Evolutionary conservation across 805 yeast species (phyloP).

Genomic region (Cyberlindnera xylosilytica): DNA sequence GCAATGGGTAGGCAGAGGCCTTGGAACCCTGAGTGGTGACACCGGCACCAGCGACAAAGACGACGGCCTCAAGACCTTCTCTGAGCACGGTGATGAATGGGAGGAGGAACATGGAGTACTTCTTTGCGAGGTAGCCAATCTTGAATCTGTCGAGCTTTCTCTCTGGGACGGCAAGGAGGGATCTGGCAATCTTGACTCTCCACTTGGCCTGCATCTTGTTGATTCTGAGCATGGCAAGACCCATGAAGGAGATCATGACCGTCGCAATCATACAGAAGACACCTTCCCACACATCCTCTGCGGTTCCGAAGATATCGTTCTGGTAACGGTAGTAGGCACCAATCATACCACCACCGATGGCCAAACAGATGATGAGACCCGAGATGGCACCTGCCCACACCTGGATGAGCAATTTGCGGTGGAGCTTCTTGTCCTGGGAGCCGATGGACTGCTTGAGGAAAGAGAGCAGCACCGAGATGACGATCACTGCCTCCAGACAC

Average conservation of each 20-base stretch:
- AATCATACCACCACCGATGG: slow-evolving; percentile 88
- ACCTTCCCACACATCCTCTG: slow-evolving; percentile 98
- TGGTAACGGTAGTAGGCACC: slow-evolving; percentile 85
- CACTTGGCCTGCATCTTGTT: slow-evolving; percentile 97
- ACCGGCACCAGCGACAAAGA: slow-evolving; percentile 95
- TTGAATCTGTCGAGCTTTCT: slow-evolving; percentile 48
- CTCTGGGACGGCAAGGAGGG: slow-evolving; percentile 61
- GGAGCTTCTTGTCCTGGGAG: slow-evolving; percentile 45
- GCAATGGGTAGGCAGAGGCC: slow-evolving; percentile 85
- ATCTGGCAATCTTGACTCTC: slow-evolving; percentile 90
- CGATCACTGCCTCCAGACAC: slow-evolving; percentile 86
- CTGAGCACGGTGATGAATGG: slow-evolving; percentile 90
- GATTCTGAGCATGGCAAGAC: slow-evolving; percentile 92
- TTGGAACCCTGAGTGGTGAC: slow-evolving; percentile 47
- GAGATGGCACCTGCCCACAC: slow-evolving; percentile 79
- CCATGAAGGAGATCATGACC: slow-evolving; percentile 86
- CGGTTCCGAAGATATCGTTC: slow-evolving; percentile 76
- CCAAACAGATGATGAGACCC: slow-evolving; percentile 78
- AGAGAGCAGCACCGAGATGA: slow-evolving; percentile 87
- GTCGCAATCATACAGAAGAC: slow-evolving; percentile 88
- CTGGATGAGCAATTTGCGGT: slow-evolving; percentile 65
- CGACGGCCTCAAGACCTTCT: slow-evolving; percentile 97
- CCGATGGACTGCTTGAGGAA: slow-evolving; percentile 87
- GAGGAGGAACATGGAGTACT: slow-evolving; percentile 83
- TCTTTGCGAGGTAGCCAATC: slow-evolving; percentile 55